phyloP scores from a whole-genome alignment of 352 stramenopile genomes.

The Phytophthora hybrid region DNA sequence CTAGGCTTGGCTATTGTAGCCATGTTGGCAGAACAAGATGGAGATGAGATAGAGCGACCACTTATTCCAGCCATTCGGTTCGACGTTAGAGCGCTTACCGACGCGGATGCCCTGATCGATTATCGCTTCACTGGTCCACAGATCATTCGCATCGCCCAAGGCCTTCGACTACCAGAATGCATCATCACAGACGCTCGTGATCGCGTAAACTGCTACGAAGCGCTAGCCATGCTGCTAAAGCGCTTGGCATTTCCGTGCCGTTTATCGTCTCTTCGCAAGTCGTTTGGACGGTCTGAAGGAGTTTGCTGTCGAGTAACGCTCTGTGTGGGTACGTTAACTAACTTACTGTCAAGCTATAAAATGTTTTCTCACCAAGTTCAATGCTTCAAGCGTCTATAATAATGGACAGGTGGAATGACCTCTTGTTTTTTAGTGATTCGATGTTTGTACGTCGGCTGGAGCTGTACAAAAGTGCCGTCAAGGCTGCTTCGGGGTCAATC shows the following conservation, averaged over 20 bases:
- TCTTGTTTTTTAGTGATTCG: neutral
- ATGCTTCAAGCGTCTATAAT: no score
- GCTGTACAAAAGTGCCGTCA: constrained; percentile 7
- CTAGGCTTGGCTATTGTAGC: neutral
- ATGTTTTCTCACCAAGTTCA: no score
- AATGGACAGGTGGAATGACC: no score
- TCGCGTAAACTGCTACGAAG: constrained; percentile 6
- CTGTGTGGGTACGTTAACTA: neutral
- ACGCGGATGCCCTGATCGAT: constrained; percentile 1
- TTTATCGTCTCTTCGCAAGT: neutral
- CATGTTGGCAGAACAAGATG: neutral
- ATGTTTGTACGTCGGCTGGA: constrained; percentile 1
- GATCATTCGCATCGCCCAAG: constrained; percentile 2
- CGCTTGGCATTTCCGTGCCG: constrained; percentile 1
- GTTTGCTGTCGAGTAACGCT: neutral
- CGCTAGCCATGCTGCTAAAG: no score
- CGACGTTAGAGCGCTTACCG: neutral
- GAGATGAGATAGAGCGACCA: constrained; percentile 2
- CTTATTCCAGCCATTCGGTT: constrained; percentile 7
- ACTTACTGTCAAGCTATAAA: no score
- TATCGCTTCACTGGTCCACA: neutral
- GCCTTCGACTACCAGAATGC: neutral
- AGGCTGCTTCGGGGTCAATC: neutral
- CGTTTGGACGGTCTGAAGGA: neutral
- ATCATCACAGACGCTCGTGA: neutral